Base-by-base conservation (phyloP, 208 protist genomes). In the Wallacemonas rigidus region DNA sequence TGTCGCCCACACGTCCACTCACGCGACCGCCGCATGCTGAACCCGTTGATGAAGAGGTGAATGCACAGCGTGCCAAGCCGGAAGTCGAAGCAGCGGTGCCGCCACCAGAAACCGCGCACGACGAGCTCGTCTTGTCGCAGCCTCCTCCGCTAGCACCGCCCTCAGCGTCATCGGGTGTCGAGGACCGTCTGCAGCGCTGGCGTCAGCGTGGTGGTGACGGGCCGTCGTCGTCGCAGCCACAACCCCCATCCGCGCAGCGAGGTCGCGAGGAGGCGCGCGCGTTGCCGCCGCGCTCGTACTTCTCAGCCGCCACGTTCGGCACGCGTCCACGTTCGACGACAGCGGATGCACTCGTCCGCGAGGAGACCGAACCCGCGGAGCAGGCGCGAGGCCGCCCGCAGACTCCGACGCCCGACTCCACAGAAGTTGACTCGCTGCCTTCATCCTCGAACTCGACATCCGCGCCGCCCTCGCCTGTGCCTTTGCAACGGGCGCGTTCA, bases 401-500 rank as follows among this genome's bases (percentile, higher is more conserved):
- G 45, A 36, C 15, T 7, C 26, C 40, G 15, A 53, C 60, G 15
- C 41, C 41, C 4, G 60, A 50, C 12, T 65, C 60, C 6, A 48
- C 41, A 12, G 26, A 5, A 5, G 17, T n/a, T 39, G 57, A 17
- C 60, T 65, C 60, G 36, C 60, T 65, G 38, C 60, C 60, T 0
- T 39, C 40, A 38, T 65, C 60, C 3, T 65, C 60, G 5, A 48
- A 65, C 40, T 65, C 60, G 5, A 65, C 60, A 3, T 65, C 60
- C 11, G 60, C 60, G 40, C 60, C 60, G 60, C 60, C 60, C 11
- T 65, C 60, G 41, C 60, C 60, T 6, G 60, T 65, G 60, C 60
- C 60, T 4, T 5, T 3, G 3, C 60, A 41, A 3, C 41, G 15
- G 7, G 41, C 11, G 15, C 3, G 60, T 41, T 50, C 45, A 12